Evolutionary conservation across 306 rosid genomes (phyloP).

Genomic region (Dalbergia cochinchinensis): DNA sequence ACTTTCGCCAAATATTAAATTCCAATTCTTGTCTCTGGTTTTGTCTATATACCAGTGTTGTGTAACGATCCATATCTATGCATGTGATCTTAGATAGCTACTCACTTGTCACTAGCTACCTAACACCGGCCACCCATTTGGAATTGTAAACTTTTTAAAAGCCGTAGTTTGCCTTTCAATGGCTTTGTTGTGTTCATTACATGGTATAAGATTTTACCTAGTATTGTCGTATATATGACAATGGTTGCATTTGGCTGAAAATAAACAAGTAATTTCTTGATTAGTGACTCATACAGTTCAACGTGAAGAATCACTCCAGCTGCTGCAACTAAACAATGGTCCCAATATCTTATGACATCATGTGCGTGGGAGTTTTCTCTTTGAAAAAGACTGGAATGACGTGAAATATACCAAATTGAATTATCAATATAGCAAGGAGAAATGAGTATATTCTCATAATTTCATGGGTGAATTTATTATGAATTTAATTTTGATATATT

Average conservation of each 20-base stretch:
- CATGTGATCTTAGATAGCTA: conserved; percentile 16
- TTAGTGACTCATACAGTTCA: conserved; percentile 1
- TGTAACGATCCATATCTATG: conserved; percentile 1
- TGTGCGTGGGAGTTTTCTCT: not conserved
- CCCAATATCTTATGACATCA: not conserved
- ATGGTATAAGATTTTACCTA: not conserved
- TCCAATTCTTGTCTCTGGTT: not conserved
- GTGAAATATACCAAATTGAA: not conserved
- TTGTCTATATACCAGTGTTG: conserved; percentile 18
- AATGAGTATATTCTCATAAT: too few species aligned
- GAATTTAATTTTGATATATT: too few species aligned
- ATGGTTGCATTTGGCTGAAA: not conserved
- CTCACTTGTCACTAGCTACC: not conserved
- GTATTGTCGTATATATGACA: too few species aligned
- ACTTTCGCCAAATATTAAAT: not conserved
- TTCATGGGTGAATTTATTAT: too few species aligned
- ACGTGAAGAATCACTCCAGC: not conserved
- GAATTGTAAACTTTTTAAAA: not conserved
- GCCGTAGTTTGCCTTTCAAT: not conserved
- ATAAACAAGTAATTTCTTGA: not conserved
- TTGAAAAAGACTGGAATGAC: not conserved
- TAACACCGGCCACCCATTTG: not conserved
- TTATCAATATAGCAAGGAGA: not conserved
- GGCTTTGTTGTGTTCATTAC: not conserved
- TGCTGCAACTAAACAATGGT: not conserved